Evolutionary conservation across 2,329 filamentous ascomycete genomes (phyloP).

Genomic region (Paecilomyces sp.): DNA sequence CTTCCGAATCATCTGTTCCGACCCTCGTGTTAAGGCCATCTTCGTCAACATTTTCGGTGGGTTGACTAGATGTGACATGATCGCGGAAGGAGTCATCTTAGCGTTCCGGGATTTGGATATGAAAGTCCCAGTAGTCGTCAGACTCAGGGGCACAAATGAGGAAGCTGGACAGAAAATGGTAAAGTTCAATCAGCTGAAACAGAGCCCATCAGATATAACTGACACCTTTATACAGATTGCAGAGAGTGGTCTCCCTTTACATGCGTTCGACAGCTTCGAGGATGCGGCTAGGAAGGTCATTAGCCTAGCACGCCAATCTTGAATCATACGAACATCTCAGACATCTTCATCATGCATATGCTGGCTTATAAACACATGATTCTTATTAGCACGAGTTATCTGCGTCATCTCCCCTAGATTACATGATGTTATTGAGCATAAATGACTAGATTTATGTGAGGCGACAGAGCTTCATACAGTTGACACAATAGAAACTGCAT

Average conservation of each 20-base stretch:
- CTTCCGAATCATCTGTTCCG: conserved; percentile 66
- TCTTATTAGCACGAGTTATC: too few species aligned
- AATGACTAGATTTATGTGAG: too few species aligned
- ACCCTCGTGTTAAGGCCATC: conserved; percentile 63
- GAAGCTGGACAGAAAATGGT: conserved; percentile 59
- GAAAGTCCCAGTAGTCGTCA: conserved; percentile 66
- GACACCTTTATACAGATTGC: conserved; percentile 41
- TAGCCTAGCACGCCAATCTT: conserved; percentile 39
- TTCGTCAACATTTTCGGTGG: conserved; percentile 68
- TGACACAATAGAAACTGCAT: too few species aligned
- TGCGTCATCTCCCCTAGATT: too few species aligned
- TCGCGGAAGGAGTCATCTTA: conserved; percentile 65
- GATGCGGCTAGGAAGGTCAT: conserved; percentile 63
- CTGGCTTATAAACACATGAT: not conserved
- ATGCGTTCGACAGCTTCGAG: conserved; percentile 68
- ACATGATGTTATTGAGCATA: too few species aligned
- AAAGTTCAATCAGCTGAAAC: conserved; percentile 13
- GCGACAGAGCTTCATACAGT: too few species aligned
- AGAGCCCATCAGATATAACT: conserved; percentile 4
- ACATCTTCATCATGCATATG: not conserved
- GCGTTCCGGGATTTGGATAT: conserved; percentile 64
- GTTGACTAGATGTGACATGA: conserved; percentile 71
- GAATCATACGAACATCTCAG: not conserved
- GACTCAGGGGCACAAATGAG: conserved; percentile 69
- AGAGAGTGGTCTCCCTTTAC: conserved; percentile 59